phyloP scores from a whole-genome alignment of 1,284 basidiomycete species.

The Leccinum pachyderme region DNA sequence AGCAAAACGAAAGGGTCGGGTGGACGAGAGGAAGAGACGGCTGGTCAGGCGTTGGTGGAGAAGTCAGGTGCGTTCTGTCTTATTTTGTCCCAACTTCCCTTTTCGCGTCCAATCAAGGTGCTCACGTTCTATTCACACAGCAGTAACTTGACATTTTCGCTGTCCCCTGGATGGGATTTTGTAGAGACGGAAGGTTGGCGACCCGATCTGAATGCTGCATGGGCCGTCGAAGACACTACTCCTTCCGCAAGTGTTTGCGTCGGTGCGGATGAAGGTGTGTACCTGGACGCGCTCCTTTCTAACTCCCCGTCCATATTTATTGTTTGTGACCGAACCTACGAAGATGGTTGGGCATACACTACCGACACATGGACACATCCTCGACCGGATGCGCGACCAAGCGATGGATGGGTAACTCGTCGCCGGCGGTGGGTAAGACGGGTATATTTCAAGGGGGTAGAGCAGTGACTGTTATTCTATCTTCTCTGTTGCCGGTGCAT shows the following conservation, averaged over 20 bases:
- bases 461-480: not conserved
- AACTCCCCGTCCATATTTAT: not conserved
- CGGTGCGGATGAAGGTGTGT: constrained; percentile 18
- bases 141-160: constrained; percentile 74
- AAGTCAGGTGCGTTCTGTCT: constrained; percentile 60
- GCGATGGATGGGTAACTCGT: constrained; percentile 54
- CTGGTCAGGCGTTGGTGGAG: constrained; percentile 58
- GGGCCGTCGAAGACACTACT: not conserved
- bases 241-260: constrained; percentile 32
- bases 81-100: not conserved
- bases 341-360: constrained; percentile 77
- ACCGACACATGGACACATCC: constrained; percentile 68
- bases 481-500: not conserved
- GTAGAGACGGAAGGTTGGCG: constrained; percentile 75
- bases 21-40: constrained; percentile 76
- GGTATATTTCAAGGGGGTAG: constrained; percentile 46
- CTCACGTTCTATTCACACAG: constrained; percentile 33
- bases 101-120: not conserved
- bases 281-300: not conserved
- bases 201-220: constrained; percentile 50
- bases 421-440: constrained; percentile 63
- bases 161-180: constrained; percentile 67
- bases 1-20: constrained; percentile 50
- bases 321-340: not conserved
- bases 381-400: constrained; percentile 43